A percentile compares a stretch with the other conserved stretches of the same genome.
phyloP scores from a whole-genome alignment of 345 rosid genomes.

The Ceriops zippeliana region DNA sequence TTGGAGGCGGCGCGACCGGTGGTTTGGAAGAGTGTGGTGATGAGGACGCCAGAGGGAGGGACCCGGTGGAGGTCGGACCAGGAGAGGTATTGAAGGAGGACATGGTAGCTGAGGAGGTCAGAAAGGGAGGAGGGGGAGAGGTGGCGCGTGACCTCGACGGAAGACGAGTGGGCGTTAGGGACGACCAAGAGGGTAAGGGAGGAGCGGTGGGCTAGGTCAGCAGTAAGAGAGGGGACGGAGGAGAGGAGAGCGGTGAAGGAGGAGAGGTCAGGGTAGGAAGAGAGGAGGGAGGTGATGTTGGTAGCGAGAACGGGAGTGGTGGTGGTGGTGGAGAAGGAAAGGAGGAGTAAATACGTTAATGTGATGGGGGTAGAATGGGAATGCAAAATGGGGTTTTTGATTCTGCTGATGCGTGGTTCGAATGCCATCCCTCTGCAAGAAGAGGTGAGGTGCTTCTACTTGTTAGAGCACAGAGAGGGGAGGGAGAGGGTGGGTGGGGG shows the following conservation, averaged over 20 bases:
- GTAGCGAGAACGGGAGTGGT: slow-evolving; percentile 35
- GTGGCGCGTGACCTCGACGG: slow-evolving; percentile 55
- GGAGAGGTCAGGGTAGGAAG: slow-evolving; percentile 59
- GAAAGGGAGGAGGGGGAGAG: slow-evolving; percentile 60
- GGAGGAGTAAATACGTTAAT: slow-evolving; percentile 42
- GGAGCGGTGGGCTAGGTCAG: slow-evolving; percentile 56
- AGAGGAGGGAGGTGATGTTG: slow-evolving; percentile 64
- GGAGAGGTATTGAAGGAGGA: slow-evolving; percentile 74
- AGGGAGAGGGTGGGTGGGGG: not conserved
- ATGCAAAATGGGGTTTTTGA: not conserved
- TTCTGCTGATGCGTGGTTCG: too few relatives aligned
- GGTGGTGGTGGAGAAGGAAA: slow-evolving; percentile 8
- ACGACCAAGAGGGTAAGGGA: slow-evolving; percentile 81
- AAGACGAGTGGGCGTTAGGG: slow-evolving; percentile 55
- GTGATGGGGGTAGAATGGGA: slow-evolving; percentile 48
- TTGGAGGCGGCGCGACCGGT: slow-evolving; percentile 62
- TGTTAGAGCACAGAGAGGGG: too few relatives aligned
- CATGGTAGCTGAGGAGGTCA: slow-evolving; percentile 86
- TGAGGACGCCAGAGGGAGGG: slow-evolving; percentile 50
- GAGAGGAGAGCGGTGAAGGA: slow-evolving; percentile 49
- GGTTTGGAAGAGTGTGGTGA: slow-evolving; percentile 72
- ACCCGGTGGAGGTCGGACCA: slow-evolving; percentile 55
- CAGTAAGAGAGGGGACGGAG: slow-evolving; percentile 40
- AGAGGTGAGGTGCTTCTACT: not conserved
- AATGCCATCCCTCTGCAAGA: slow-evolving; percentile 1